Evolutionary conservation across 768 basidiomycete genomes (phyloP).

Genomic region (Termitomyces sp.): DNA sequence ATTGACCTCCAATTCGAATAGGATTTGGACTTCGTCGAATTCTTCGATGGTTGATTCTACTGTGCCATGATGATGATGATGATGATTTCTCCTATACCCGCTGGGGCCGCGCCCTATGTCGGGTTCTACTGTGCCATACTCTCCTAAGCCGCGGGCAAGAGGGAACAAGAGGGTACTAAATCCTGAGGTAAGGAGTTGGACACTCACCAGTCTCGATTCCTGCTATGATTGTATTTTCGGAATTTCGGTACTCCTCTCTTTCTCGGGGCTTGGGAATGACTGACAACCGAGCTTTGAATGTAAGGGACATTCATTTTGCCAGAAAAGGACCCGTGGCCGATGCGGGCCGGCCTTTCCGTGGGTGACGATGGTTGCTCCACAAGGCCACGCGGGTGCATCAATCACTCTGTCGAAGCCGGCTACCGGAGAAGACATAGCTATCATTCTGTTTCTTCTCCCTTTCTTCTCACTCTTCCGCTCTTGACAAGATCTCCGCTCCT

Average conservation of each 20-base stretch:
- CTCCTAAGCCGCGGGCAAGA: background rate
- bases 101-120: too few relatives aligned
- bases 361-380: background rate
- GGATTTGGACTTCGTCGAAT: too few relatives aligned
- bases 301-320: too few relatives aligned
- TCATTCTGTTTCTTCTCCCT: background rate
- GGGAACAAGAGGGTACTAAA: background rate
- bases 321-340: too few relatives aligned
- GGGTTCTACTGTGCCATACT: too few relatives aligned
- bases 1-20: too few relatives aligned
- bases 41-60: too few relatives aligned
- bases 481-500: slow-evolving; percentile 1
- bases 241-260: background rate
- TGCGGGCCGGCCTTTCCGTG: background rate
- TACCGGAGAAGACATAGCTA: background rate
- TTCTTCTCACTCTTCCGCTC: background rate
- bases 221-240: background rate
- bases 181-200: slow-evolving; percentile 2
- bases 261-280: background rate
- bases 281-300: too few relatives aligned
- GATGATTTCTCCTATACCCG: too few relatives aligned
- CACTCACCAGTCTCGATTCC: background rate
- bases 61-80: too few relatives aligned
- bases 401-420: too few relatives aligned
- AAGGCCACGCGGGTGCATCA: background rate